These are phyloP conservation scores for Fragaria iinumae DNA, from an alignment of 306 rosid species.

Conservation along the genomic window DNA sequence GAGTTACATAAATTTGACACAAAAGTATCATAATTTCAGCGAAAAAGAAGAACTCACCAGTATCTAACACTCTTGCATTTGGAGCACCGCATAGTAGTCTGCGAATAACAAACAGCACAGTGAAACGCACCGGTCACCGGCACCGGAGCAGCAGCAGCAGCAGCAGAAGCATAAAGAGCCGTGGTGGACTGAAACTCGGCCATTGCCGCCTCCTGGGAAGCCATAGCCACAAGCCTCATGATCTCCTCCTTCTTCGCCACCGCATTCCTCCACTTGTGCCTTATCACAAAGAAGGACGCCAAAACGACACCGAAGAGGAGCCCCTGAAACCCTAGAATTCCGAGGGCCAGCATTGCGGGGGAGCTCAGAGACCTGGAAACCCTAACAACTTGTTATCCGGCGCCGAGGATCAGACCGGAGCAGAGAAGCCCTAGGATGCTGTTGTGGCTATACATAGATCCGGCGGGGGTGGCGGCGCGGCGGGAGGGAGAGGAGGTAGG, in stretches of 20 bases:
- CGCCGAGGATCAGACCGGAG: slow-evolving; percentile 43
- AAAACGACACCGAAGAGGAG: slow-evolving; percentile 30
- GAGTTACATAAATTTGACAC: too few species aligned
- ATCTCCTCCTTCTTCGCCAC: slow-evolving; percentile 47
- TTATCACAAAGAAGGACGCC: slow-evolving; percentile 36
- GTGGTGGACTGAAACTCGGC: slow-evolving; percentile 32
- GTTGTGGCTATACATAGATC: slow-evolving; percentile 42
- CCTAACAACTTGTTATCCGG: slow-evolving; percentile 21
- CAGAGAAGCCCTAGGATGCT: slow-evolving; percentile 47
- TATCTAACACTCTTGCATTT: slow-evolving; percentile 64
- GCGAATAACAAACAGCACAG: slow-evolving; percentile 48
- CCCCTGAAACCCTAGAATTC: slow-evolving; percentile 59
- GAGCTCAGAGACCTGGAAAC: neutral
- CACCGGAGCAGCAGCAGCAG: slow-evolving; percentile 9
- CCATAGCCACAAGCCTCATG: slow-evolving; percentile 35
- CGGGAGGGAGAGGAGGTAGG: slow-evolving; percentile 1
- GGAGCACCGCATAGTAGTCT: slow-evolving; percentile 59
- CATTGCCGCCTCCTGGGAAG: slow-evolving; percentile 40
- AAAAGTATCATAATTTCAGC: too few species aligned
- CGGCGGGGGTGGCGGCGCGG: neutral
- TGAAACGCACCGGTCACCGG: slow-evolving; percentile 24
- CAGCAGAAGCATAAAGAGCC: neutral
- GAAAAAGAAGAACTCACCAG: slow-evolving; percentile 38
- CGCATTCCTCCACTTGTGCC: slow-evolving; percentile 46
- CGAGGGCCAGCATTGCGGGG: slow-evolving; percentile 27